Evolutionary conservation across 441 rosid species (phyloP).

Genomic region (Jatropha multifida): DNA sequence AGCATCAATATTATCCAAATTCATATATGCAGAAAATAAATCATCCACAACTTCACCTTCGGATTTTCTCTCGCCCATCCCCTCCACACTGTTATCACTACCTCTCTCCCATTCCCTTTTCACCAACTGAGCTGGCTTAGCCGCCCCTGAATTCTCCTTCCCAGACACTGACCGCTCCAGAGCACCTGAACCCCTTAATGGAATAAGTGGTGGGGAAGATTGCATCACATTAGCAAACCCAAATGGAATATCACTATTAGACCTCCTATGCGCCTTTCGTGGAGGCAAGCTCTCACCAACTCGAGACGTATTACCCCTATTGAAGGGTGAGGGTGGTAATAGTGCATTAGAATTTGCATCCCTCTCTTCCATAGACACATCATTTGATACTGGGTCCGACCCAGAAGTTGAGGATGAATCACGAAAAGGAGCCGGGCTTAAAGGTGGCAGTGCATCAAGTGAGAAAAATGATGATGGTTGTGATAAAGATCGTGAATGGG

Average conservation of each 20-base stretch:
- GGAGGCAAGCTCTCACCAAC: conserved; percentile 77
- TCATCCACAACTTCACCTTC: conserved; percentile 86
- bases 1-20: conserved; percentile 77
- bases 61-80: conserved; percentile 67
- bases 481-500: conserved; percentile 85
- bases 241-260: conserved; percentile 82
- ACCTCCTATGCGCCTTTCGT: conserved; percentile 76
- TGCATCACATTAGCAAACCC: conserved; percentile 52
- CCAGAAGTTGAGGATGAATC: conserved; percentile 39
- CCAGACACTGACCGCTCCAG: conserved; percentile 50
- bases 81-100: conserved; percentile 46
- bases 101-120: conserved; percentile 76
- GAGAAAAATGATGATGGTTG: conserved; percentile 81
- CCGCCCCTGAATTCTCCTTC: conserved; percentile 42
- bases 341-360: conserved; percentile 52
- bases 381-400: conserved; percentile 46
- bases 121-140: conserved; percentile 62
- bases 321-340: conserved; percentile 70
- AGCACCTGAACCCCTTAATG: conserved; percentile 38
- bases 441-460: conserved; percentile 67
- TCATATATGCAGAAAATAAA: conserved; percentile 85
- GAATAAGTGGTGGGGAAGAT: conserved; percentile 54
- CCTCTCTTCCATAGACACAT: conserved; percentile 68
- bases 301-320: conserved; percentile 39
- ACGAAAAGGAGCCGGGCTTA: conserved; percentile 71